These are phyloP conservation scores for Penicillium cosmopolitanum DNA, from an alignment of 495 filamentous ascomycete species.

Conservation along the genomic window DNA sequence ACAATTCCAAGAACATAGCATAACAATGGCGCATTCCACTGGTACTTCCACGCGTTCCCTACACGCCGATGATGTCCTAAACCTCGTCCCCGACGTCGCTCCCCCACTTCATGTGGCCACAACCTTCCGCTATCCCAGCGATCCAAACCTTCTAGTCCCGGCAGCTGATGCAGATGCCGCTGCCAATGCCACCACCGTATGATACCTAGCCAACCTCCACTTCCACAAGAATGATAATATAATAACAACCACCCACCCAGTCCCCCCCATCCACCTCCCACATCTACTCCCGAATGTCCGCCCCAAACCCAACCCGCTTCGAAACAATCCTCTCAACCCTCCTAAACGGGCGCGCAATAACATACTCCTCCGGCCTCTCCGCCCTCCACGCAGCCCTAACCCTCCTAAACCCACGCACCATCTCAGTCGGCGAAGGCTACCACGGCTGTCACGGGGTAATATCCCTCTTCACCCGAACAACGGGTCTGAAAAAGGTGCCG, in stretches of 20 bases:
- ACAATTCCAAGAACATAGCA: constrained; percentile 31
- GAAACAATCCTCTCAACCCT: constrained; percentile 78
- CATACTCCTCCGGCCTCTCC: constrained; percentile 83
- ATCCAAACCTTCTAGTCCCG: constrained; percentile 65
- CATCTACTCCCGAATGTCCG: constrained; percentile 78
- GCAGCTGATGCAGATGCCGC: constrained; percentile 29
- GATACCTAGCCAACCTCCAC: neutral
- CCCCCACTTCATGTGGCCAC: constrained; percentile 86
- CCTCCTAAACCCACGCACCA: constrained; percentile 73
- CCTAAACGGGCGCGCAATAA: constrained; percentile 67
- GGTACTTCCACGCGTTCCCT: constrained; percentile 69
- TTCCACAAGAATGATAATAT: too few species aligned
- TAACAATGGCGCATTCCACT: constrained; percentile 37
- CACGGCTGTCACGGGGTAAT: constrained; percentile 92
- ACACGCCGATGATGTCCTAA: constrained; percentile 83
- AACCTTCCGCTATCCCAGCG: constrained; percentile 77
- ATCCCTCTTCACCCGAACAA: constrained; percentile 68
- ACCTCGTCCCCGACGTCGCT: constrained; percentile 73
- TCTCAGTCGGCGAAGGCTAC: constrained; percentile 83
- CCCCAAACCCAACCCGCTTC: constrained; percentile 79
- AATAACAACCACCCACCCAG: constrained; percentile 13
- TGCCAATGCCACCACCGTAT: constrained; percentile 27
- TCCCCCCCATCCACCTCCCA: constrained; percentile 37
- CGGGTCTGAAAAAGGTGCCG: constrained; percentile 65
- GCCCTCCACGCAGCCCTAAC: constrained; percentile 84